Percentiles rank a stretch among this genome's conserved stretches.
phyloP scores from a whole-genome alignment of 495 filamentous ascomycete species.

The Penicillium cataractarum region DNA sequence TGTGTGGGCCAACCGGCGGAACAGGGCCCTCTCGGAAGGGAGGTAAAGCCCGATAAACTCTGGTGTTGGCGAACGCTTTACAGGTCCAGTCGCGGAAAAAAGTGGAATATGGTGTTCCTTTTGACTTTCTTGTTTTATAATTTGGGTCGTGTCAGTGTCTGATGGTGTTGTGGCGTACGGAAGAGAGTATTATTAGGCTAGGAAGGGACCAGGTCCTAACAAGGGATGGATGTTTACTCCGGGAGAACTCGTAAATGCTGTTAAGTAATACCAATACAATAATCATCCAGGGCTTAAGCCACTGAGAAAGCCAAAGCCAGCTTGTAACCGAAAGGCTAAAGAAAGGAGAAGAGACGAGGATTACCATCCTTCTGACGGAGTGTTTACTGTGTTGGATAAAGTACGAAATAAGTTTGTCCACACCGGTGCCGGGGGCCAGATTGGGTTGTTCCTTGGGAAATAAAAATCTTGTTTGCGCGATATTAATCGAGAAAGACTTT shows the following conservation, averaged over 20 bases:
- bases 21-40: neutral
- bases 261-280: neutral
- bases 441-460: neutral
- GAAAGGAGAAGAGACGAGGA: neutral
- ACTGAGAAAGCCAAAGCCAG: neutral
- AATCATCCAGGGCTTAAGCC: neutral
- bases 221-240: neutral
- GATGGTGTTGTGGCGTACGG: neutral
- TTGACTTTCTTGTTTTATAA: neutral
- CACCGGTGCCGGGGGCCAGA: neutral
- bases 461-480: neutral
- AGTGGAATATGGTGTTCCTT: neutral
- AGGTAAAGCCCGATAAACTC: slow-evolving; percentile 6
- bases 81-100: slow-evolving; percentile 19
- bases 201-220: neutral
- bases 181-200: neutral
- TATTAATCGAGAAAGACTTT: neutral
- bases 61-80: slow-evolving; percentile 10
- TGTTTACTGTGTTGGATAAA: neutral
- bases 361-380: neutral
- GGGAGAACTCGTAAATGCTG: neutral
- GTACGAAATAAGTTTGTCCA: neutral
- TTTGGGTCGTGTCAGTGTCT: neutral
- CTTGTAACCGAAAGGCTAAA: neutral
- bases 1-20: neutral